Percentiles rank a stretch among this genome's conserved stretches.
Evolutionary conservation across 768 basidiomycete species (phyloP).

Genomic region (Boletus eberwhitei): DNA sequence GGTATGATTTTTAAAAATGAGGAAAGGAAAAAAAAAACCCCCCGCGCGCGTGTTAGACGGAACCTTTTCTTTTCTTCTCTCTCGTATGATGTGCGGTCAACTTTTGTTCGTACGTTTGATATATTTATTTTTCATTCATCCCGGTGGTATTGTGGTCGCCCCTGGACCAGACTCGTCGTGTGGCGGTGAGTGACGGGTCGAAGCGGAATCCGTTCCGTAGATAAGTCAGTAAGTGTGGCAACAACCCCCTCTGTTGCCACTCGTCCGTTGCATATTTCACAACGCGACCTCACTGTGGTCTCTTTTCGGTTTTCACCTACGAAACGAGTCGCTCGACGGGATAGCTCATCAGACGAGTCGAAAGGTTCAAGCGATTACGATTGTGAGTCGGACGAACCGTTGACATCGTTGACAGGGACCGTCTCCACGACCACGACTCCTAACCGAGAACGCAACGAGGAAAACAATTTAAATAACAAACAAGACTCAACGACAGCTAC

Average conservation of each 20-base stretch:
- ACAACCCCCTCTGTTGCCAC: neutral
- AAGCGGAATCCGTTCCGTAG: neutral
- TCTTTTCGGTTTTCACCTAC: neutral
- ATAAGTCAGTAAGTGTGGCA: neutral
- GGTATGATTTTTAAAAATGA: constrained; percentile 67
- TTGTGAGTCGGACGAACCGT: too few species aligned
- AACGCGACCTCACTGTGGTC: neutral
- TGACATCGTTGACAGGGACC: too few species aligned
- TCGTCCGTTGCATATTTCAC: neutral
- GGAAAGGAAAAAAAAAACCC: neutral
- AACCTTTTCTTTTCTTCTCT: neutral
- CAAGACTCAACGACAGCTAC: too few species aligned
- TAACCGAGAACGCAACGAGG: too few species aligned
- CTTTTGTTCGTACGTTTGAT: neutral
- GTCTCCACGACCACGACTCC: too few species aligned
- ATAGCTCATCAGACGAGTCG: too few species aligned
- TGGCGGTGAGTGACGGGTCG: neutral
- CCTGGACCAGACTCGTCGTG: neutral
- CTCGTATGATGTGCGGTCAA: neutral
- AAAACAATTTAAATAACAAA: too few species aligned
- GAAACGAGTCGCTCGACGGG: neutral
- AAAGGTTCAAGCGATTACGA: too few species aligned
- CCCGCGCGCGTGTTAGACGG: neutral
- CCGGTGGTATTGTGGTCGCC: too few species aligned
- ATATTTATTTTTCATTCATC: too few species aligned